Percentiles rank a stretch among this genome's conserved stretches.
Evolutionary conservation across 176 grass and related monocot genomes (phyloP).

Genomic region (Elymus sibiricus): DNA sequence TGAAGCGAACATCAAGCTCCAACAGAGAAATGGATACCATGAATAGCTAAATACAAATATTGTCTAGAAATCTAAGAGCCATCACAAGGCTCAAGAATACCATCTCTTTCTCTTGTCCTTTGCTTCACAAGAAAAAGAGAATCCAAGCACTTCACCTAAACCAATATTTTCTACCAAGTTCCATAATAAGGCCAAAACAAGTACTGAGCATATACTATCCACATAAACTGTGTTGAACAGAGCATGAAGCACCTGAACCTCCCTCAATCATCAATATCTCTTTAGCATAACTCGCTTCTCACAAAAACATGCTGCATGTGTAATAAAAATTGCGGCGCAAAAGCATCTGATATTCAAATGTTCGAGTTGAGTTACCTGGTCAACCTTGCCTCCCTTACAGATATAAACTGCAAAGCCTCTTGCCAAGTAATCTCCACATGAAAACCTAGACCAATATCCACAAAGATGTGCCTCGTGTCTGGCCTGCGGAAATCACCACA

Average conservation of each 20-base stretch:
- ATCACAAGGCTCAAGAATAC: not conserved
- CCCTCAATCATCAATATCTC: not conserved
- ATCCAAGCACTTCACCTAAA: not conserved
- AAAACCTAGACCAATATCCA: slow-evolving; percentile 91
- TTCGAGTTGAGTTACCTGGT: slow-evolving; percentile 45
- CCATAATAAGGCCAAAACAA: not conserved
- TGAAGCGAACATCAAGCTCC: slow-evolving; percentile 8
- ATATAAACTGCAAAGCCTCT: slow-evolving; percentile 88
- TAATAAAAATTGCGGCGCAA: not conserved
- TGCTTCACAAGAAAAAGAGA: not conserved
- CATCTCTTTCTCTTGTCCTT: too few species aligned
- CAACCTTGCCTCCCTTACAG: slow-evolving; percentile 79
- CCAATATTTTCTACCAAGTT: not conserved
- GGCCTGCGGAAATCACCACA: slow-evolving; percentile 44
- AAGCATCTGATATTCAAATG: not conserved
- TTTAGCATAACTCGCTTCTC: not conserved
- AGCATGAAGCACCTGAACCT: not conserved
- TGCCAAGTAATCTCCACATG: slow-evolving; percentile 95
- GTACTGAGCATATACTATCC: not conserved
- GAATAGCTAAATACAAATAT: not conserved
- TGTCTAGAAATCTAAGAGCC: not conserved
- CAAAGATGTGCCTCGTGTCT: slow-evolving; percentile 79
- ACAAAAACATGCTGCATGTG: not conserved
- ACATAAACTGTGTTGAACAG: not conserved
- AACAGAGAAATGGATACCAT: not conserved